These are phyloP conservation scores for Grosmannia clavigera DNA, from an alignment of 2,329 filamentous ascomycete species.

Conservation along the genomic window DNA sequence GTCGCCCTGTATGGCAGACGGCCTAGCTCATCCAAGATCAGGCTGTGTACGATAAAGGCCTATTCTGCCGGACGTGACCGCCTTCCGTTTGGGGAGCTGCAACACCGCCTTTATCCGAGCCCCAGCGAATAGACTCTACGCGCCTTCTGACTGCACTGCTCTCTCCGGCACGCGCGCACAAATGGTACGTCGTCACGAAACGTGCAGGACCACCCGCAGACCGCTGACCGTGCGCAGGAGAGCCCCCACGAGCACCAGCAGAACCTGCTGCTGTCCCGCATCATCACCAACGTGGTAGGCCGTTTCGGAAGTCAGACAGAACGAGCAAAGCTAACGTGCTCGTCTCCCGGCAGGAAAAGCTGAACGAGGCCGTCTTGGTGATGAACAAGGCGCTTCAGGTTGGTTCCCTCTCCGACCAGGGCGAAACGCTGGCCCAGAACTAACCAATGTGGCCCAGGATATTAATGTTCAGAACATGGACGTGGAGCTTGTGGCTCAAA, in stretches of 20 bases:
- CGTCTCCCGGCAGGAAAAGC: slow-evolving; percentile 59
- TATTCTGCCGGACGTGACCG: not conserved
- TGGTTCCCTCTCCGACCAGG: slow-evolving; percentile 9
- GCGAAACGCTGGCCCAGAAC: not conserved
- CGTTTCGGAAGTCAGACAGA: not conserved
- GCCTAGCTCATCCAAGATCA: not conserved
- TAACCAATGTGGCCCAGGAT: slow-evolving; percentile 42
- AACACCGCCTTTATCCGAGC: not conserved
- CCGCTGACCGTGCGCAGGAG: slow-evolving; percentile 41
- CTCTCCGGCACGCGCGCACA: not conserved
- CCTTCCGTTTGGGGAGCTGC: not conserved
- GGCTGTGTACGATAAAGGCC: not conserved
- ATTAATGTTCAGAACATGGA: slow-evolving; percentile 99
- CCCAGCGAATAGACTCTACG: not conserved
- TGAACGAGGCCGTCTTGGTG: slow-evolving; percentile 86
- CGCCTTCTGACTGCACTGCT: not conserved
- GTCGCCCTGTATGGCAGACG: too few relatives aligned
- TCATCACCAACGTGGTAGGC: slow-evolving; percentile 92
- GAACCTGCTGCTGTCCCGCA: slow-evolving; percentile 80
- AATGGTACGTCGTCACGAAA: not conserved
- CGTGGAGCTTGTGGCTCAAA: slow-evolving; percentile 91
- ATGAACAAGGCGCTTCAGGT: slow-evolving; percentile 90
- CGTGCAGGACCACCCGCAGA: not conserved
- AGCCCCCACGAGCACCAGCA: slow-evolving; percentile 97
- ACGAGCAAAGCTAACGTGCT: not conserved